These are phyloP conservation scores for Backusella macrospora DNA, from an alignment of 192 early-diverging fungal genomes.

Conservation along the genomic window DNA sequence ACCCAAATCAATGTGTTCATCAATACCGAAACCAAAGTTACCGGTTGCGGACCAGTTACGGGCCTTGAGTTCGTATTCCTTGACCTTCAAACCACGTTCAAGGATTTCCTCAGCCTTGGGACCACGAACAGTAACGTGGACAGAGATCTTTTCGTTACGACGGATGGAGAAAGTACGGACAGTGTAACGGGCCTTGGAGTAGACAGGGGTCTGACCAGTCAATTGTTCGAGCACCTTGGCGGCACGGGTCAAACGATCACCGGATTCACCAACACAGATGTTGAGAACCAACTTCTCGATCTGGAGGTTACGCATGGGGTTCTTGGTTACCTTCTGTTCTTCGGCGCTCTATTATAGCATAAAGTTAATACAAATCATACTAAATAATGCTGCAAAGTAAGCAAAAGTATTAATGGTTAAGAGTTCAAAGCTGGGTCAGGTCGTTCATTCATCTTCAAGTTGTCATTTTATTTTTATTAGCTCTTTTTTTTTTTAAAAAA, in stretches of 20 bases:
- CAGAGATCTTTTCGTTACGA: constrained; percentile 99
- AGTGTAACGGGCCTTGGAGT: constrained; percentile 99
- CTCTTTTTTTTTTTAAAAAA: not conserved
- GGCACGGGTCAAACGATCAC: constrained; percentile 99
- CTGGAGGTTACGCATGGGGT: constrained; percentile 96
- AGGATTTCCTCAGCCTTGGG: constrained; percentile 90
- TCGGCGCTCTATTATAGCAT: constrained; percentile 37
- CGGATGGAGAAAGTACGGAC: constrained; percentile 99
- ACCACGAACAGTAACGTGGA: constrained; percentile 97
- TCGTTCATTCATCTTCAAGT: not conserved
- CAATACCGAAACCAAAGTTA: constrained; percentile 99
- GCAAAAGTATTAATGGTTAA: not conserved
- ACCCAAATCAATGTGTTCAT: constrained; percentile 99
- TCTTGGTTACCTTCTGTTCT: constrained; percentile 55
- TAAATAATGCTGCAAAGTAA: not conserved
- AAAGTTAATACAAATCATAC: not conserved
- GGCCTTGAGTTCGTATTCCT: constrained; percentile 97
- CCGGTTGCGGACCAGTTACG: constrained; percentile 97
- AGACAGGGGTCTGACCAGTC: constrained; percentile 98
- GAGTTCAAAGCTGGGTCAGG: not conserved
- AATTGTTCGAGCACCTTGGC: constrained; percentile 99
- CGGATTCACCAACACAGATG: constrained; percentile 99
- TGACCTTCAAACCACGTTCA: constrained; percentile 99
- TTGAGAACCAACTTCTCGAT: constrained; percentile 99
- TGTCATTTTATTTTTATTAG: not conserved